Evolutionary conservation across 106 monocot species (phyloP), one percentile per base, ranked within the genome.

Genomic region (Hemerocallis citrina): DNA sequence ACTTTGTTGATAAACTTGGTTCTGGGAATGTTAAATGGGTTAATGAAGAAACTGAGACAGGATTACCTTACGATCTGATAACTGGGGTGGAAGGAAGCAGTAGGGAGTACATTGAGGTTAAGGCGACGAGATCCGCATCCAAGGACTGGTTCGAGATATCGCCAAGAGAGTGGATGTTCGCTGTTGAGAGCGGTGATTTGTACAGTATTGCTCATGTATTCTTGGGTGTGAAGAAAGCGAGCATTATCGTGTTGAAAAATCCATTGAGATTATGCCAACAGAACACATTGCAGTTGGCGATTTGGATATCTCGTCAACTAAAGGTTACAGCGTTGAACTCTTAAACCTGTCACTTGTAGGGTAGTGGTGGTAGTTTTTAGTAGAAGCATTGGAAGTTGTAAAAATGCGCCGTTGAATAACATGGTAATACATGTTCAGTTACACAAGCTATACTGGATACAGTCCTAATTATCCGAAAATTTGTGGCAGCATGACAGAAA

Each of bases 131-230:
- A 43, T 82, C 74, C 62, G 68, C 74, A 28, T 77, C 9, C n/a
- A 98, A 88, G 52, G 73, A 85, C 55, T 98, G 92, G 98, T 98
- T 98, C 32, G 34, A 61, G 1, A 79, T 98, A 61, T 57, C 84
- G 11, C 41, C 62, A 8, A 76, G 84, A 64, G 98, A 98, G 62
- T 98, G 88, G 98, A 79, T 82, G 41, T 92, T 88, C 59, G 98
- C 91, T 16, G 44, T 56, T 22, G 81, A 92, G 63, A 88, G 60
- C 37, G 87, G 88, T 2, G 82, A 91, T 37, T 70, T 73, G 4
- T 98, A 85, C 56, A 92, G 62, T 38, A 78, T 98, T 31, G 91
- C 91, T 7, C 84, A 77, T 67, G 79, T 98, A 42, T 48, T 91
- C 31, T 45, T 49, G 28, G 77, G 64, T 12, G 15, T 35, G 17